Evolutionary conservation across 768 basidiomycete genomes (phyloP).

Genomic region (Leccinum pellstonianum): DNA sequence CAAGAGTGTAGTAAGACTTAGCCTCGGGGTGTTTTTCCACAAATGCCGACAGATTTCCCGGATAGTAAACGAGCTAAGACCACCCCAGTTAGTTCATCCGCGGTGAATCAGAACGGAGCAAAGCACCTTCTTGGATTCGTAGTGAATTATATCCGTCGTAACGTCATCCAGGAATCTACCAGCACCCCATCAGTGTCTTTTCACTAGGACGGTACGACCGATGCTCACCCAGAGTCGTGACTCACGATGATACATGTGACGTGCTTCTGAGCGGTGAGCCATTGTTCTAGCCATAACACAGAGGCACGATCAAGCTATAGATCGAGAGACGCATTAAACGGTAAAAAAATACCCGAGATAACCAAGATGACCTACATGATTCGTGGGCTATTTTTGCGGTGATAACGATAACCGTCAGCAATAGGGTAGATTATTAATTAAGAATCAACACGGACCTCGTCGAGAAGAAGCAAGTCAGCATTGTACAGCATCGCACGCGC

Average conservation of each 20-base stretch:
- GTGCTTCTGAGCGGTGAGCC: slow-evolving; percentile 75
- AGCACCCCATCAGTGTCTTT: slow-evolving; percentile 6
- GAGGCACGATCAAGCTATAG: slow-evolving; percentile 74
- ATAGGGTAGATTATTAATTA: slow-evolving; percentile 21
- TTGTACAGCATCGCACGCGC: slow-evolving; percentile 97
- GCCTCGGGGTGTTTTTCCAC: slow-evolving; percentile 90
- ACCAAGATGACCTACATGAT: slow-evolving; percentile 62
- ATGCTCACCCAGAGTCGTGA: slow-evolving; percentile 92
- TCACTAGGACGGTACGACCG: slow-evolving; percentile 5
- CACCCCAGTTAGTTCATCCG: slow-evolving; percentile 12
- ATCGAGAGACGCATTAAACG: slow-evolving; percentile 20
- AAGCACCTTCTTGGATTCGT: slow-evolving; percentile 84
- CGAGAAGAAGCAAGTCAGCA: slow-evolving; percentile 79
- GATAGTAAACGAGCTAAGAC: slow-evolving; percentile 83
- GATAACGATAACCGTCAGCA: slow-evolving; percentile 28
- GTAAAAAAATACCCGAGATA: slow-evolving; percentile 17
- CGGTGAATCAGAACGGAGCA: slow-evolving; percentile 17
- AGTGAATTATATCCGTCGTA: slow-evolving; percentile 96
- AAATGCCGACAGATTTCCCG: slow-evolving; percentile 87
- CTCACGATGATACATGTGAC: slow-evolving; percentile 92
- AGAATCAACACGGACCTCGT: slow-evolving; percentile 56
- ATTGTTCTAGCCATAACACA: slow-evolving; percentile 90
- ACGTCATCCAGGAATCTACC: slow-evolving; percentile 88
- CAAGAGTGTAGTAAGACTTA: slow-evolving; percentile 94
- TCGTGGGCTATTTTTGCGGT: slow-evolving; percentile 64